Base-by-base conservation (phyloP, 2,329 filamentous ascomycete genomes). In the Drechslerella stenobrocha region DNA sequence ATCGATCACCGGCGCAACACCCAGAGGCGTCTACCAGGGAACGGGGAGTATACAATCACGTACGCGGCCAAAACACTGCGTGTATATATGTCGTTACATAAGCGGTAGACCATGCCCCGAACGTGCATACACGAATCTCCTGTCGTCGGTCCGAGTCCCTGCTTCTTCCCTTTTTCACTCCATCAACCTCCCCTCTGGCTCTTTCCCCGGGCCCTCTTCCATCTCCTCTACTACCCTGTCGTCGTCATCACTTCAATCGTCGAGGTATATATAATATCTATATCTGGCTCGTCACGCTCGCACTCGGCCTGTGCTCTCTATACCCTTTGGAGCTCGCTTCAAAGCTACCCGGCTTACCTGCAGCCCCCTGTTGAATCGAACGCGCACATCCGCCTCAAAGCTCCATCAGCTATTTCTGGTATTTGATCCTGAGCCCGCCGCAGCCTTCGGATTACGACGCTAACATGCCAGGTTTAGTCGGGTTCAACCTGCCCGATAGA, bases 371-470 rank as follows among this genome's bases (percentile, higher is more conserved):
- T 24, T 51, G 46, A n/a, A n/a, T n/a, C n/a, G n/a, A 66, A 52
- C 47, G 52, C 52, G 60, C 60, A 57, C 24, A 46, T 37, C 40
- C 15, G 15, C 11, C 9, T 3, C 13, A 13, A 24, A 34, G 37
- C 15, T 32, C 24, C 20, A 42, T 51, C 51, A 51, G 48, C 52
- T 55, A 58, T 66, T 65, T 52, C 53, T 58, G 61, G 61, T 34
- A 35, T 46, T 47, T 42, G 22, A 47, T 52, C 50, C 48, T 42
- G 53, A 45, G 53, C 56, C 53, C 52, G 60, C 37, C 28, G 40
- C 42, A 7, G 18, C 18, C 37, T 18, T 8, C 37, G 15, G 11
- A 15, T 15, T 15, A 37, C 34, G 11, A 37, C 34, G 34, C 37
- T 18, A 42, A 18, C 7, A 18, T 18, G 47, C 28, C 23, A 28